Conservation (phyloP, 1,139 yeast genomes). For the Debaryomyces robertsiae region DNA sequence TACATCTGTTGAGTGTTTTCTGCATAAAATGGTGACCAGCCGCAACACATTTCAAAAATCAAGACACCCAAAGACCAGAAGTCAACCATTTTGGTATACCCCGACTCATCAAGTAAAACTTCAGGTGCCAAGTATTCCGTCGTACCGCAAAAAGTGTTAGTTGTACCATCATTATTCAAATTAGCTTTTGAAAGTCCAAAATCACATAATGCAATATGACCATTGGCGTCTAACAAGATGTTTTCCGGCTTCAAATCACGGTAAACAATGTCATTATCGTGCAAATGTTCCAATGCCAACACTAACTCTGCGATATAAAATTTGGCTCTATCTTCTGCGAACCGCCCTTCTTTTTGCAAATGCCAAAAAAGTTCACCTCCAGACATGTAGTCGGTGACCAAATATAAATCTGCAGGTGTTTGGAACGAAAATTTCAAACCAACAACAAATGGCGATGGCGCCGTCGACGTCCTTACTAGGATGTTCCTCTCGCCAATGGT, state of each 20-base stretch:
- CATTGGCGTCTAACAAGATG: slow-evolving; percentile 90
- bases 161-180: slow-evolving; percentile 82
- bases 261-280: slow-evolving; percentile 89
- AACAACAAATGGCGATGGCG: slow-evolving; percentile 86
- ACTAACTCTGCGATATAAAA: slow-evolving; percentile 95
- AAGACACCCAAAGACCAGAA: slow-evolving; percentile 84
- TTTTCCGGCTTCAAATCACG: slow-evolving; percentile 96
- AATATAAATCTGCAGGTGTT: slow-evolving; percentile 85
- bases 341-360: slow-evolving; percentile 92
- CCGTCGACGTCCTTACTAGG: slow-evolving; percentile 81
- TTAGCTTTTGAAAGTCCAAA: slow-evolving; percentile 96
- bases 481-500: slow-evolving; percentile 96
- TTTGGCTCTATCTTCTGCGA: slow-evolving; percentile 88
- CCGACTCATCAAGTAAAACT: slow-evolving; percentile 76
- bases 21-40: slow-evolving; percentile 99
- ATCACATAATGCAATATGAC: slow-evolving; percentile 95
- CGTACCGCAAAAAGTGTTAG: slow-evolving; percentile 97
- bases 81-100: slow-evolving; percentile 85
- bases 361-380: slow-evolving; percentile 99
- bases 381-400: slow-evolving; percentile 96
- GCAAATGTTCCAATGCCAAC: slow-evolving; percentile 87
- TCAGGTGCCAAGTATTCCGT: slow-evolving; percentile 90
- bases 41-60: slow-evolving; percentile 91
- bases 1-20: slow-evolving; percentile 98
- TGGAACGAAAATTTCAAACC: slow-evolving; percentile 95